Percentiles rank a stretch among this genome's conserved stretches.
Evolutionary conservation across 331 rosid genomes (phyloP).

Genomic region (Phaseolus coccineus): DNA sequence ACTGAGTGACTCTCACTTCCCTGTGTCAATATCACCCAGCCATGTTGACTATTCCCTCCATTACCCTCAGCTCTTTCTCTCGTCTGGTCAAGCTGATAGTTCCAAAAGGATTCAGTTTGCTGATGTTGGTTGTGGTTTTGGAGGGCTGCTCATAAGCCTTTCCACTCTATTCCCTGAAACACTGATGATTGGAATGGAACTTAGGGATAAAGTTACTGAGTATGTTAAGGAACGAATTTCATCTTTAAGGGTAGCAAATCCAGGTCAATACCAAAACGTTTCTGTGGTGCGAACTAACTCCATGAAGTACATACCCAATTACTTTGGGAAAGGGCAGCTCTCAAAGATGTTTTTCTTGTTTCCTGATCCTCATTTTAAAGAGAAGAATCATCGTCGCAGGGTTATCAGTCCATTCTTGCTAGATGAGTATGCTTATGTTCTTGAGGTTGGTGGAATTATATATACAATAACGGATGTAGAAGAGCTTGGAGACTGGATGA

Average conservation of each 20-base stretch:
- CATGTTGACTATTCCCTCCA: slow-evolving; percentile 83
- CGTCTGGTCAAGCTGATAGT: slow-evolving; percentile 52
- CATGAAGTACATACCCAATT: slow-evolving; percentile 93
- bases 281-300: slow-evolving; percentile 93
- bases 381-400: slow-evolving; percentile 93
- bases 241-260: slow-evolving; percentile 72
- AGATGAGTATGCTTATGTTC: slow-evolving; percentile 87
- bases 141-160: slow-evolving; percentile 88
- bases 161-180: slow-evolving; percentile 83
- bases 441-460: slow-evolving; percentile 81
- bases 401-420: slow-evolving; percentile 86
- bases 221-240: slow-evolving; percentile 90
- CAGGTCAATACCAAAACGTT: slow-evolving; percentile 84
- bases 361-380: slow-evolving; percentile 99
- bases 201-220: slow-evolving; percentile 90
- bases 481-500: slow-evolving; percentile 98
- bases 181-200: slow-evolving; percentile 97
- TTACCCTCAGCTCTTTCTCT: slow-evolving; percentile 67
- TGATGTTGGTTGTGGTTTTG: slow-evolving; percentile 97
- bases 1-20: slow-evolving; percentile 92
- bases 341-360: slow-evolving; percentile 92
- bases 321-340: slow-evolving; percentile 88
- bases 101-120: slow-evolving; percentile 80
- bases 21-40: slow-evolving; percentile 75
- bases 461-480: slow-evolving; percentile 95